phyloP scores from a whole-genome alignment of 176 grass and related monocot genomes.

The sorghum (Sorghum bicolor) region DNA sequence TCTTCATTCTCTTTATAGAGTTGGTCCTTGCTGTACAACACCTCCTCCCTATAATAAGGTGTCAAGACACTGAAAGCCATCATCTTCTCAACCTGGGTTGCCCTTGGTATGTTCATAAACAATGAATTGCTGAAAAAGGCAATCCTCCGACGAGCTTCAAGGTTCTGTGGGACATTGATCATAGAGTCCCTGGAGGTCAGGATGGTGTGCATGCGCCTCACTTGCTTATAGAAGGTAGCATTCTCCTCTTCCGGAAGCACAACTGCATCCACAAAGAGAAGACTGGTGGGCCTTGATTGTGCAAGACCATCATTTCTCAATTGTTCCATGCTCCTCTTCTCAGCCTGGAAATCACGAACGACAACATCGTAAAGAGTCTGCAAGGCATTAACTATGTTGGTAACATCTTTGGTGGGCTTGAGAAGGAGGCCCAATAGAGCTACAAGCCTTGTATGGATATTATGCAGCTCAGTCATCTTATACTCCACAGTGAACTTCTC shows the following conservation, averaged over 20 bases:
- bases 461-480: conserved; percentile 60
- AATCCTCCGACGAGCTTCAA: conserved; percentile 82
- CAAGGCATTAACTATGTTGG: conserved; percentile 74
- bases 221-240: conserved; percentile 69
- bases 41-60: conserved; percentile 93
- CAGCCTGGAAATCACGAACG: conserved; percentile 72
- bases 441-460: conserved; percentile 58
- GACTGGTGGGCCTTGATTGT: conserved; percentile 44
- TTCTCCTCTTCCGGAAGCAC: conserved; percentile 61
- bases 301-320: conserved; percentile 70
- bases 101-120: conserved; percentile 98
- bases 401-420: conserved; percentile 58
- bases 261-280: conserved; percentile 81
- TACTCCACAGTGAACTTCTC: conserved; percentile 81
- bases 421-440: conserved; percentile 53
- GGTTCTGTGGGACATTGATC: conserved; percentile 86
- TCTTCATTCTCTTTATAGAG: conserved; percentile 85
- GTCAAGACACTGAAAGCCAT: conserved; percentile 88
- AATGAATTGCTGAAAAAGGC: conserved; percentile 96
- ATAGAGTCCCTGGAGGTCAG: conserved; percentile 82
- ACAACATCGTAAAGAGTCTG: conserved; percentile 85
- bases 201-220: conserved; percentile 70
- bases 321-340: conserved; percentile 78
- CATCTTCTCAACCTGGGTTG: conserved; percentile 95
- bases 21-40: conserved; percentile 92